phyloP scores from a whole-genome alignment of 2,329 filamentous ascomycete species.

The Colletotrichum filicis region DNA sequence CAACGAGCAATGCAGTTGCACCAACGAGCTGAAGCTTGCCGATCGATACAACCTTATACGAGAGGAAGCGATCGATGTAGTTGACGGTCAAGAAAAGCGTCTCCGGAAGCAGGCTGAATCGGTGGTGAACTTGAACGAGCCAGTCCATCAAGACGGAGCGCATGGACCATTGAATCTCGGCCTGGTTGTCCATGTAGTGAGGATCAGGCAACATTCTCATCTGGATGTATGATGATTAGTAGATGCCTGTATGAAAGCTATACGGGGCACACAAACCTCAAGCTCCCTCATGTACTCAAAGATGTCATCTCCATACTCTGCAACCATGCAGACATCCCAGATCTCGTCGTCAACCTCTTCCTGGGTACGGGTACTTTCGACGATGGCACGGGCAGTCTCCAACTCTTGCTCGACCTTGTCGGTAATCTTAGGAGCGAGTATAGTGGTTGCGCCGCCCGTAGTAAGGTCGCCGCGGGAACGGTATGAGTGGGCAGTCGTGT shows the following conservation, averaged over 20 bases:
- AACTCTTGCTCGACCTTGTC: slow-evolving; percentile 79
- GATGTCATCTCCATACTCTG: slow-evolving; percentile 96
- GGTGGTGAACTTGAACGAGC: slow-evolving; percentile 94
- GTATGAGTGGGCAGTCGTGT: slow-evolving; percentile 80
- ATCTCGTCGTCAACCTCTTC: slow-evolving; percentile 89
- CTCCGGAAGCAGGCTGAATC: slow-evolving; percentile 91
- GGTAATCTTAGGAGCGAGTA: slow-evolving; percentile 80
- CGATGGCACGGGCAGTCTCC: slow-evolving; percentile 70
- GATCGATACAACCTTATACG: slow-evolving; percentile 92
- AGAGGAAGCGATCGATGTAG: slow-evolving; percentile 96
- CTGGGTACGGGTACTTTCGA: slow-evolving; percentile 71
- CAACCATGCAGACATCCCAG: slow-evolving; percentile 97
- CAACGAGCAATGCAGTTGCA: slow-evolving; percentile 94
- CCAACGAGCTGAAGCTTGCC: slow-evolving; percentile 96
- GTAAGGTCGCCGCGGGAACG: slow-evolving; percentile 77
- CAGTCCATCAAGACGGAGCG: slow-evolving; percentile 97
- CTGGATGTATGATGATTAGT: slow-evolving; percentile 54
- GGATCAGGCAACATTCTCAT: slow-evolving; percentile 85
- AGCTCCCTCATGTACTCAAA: slow-evolving; percentile 91
- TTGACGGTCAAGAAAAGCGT: slow-evolving; percentile 96
- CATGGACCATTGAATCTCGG: slow-evolving; percentile 99
- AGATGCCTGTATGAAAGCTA: background rate
- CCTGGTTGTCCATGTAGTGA: slow-evolving; percentile 96
- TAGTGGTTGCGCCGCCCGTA: slow-evolving; percentile 59
- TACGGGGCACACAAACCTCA: slow-evolving; percentile 70